Base-by-base conservation (phyloP, 2,329 filamentous ascomycete species). In the Cladosporium phlei region DNA sequence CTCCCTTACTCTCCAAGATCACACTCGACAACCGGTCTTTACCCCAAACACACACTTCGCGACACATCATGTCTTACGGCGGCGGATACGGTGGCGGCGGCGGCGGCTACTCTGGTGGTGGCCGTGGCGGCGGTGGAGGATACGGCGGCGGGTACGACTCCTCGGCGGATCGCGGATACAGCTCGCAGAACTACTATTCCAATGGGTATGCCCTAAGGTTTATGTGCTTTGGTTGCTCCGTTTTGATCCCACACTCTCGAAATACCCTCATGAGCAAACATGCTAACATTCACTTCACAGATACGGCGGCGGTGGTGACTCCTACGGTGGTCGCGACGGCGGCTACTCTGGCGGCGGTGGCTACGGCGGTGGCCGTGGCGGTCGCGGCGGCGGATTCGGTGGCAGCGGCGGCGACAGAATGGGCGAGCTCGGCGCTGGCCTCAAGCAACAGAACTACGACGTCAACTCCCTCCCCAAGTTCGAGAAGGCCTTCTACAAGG, bases 401-500 rank as follows among this genome's bases (percentile, higher is more conserved):
- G 82, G 78, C 55, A 84, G 78, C 56, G 87, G 88, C 56, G 90
- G 91, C 68, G 93, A 98, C 72, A 83, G 87, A 61, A 98, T 98
- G 93, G 86, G 83, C 59, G 84, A 85, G 68, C 86, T 98, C 53
- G 93, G 93, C 60, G 78, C 88, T 54, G 83, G 85, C 59, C 76
- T 98, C 57, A 91, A 94, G 74, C 82, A 85, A 63, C 93, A 95
- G 65, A 77, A 82, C 54, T 98, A 87, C 86, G 93, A 98, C 66
- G 61, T 93, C 45, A 75, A 68, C 62, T 68, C 83, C 5, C 65
- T 98, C 35, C 91, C 93, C 60, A 97, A 97, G 71, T 98, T 98
- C 73, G 93, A 98, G 68, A 98, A 98, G 74, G 90, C 87, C 7
- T 98, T 98, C 75, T 98, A 98, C 80, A 95, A 97, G 76, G 93